phyloP scores from a whole-genome alignment of 768 basidiomycete genomes.

The Infundibulicybe gibba region DNA sequence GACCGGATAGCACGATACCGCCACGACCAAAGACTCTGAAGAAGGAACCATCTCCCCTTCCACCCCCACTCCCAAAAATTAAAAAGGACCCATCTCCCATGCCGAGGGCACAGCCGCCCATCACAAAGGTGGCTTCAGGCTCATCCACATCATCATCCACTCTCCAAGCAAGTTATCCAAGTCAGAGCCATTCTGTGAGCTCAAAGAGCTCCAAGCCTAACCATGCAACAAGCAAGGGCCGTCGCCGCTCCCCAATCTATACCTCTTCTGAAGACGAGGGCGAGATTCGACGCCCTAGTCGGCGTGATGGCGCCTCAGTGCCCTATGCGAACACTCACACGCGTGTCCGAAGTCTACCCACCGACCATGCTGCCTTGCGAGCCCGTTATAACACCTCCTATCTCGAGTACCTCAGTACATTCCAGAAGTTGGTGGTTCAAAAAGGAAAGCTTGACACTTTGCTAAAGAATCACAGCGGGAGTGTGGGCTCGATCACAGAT shows the following conservation, averaged over 20 bases:
- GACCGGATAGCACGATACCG: constrained; percentile 23
- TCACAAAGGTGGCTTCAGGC: constrained; percentile 3
- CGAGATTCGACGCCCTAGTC: constrained; percentile 23
- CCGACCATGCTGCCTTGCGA: constrained; percentile 50
- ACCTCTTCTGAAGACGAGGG: constrained; percentile 67
- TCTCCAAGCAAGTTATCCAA: constrained; percentile 4
- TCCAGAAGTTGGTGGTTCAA: constrained; percentile 44
- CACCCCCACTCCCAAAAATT: constrained; percentile 14
- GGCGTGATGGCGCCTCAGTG: constrained; percentile 10
- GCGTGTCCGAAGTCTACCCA: constrained; percentile 34
- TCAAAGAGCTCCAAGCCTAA: constrained; percentile 10
- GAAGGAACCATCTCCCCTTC: constrained; percentile 29
- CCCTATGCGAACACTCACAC: constrained; percentile 24
- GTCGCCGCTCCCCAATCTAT: constrained; percentile 59
- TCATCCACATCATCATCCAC: constrained; percentile 14
- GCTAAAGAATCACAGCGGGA: constrained; percentile 35
- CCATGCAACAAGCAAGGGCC: constrained; percentile 25
- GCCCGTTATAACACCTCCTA: constrained; percentile 51
- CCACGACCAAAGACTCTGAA: constrained; percentile 34
- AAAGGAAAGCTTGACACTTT: constrained; percentile 51
- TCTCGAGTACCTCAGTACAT: constrained; percentile 43
- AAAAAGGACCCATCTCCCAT: constrained; percentile 12
- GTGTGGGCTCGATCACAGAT: constrained; percentile 35
- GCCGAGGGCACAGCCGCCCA: constrained; percentile 1
- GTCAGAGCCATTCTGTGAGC: constrained; percentile 3